phyloP scores from a whole-genome alignment of 805 yeast species.

The Cyberlindnera mycetangii region DNA sequence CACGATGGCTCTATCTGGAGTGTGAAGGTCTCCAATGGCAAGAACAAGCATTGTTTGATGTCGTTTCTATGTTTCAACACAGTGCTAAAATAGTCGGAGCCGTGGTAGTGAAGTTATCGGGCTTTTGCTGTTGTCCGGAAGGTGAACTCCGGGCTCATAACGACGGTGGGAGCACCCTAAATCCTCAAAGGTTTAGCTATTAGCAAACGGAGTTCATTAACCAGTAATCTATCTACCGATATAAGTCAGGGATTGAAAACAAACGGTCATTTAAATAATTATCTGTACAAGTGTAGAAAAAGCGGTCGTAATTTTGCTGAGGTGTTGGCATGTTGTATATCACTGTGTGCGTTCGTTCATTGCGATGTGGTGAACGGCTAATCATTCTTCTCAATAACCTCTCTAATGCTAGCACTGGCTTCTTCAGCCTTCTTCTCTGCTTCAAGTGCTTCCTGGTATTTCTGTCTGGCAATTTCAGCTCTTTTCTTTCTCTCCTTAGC shows the following conservation, averaged over 20 bases:
- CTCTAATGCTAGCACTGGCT: not conserved
- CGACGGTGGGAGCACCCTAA: not conserved
- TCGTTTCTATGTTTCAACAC: no score
- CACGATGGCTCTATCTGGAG: constrained; percentile 81
- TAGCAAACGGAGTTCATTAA: no score
- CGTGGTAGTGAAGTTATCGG: no score
- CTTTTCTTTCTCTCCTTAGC: constrained; percentile 64
- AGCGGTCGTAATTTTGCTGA: not conserved
- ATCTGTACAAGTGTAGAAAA: not conserved
- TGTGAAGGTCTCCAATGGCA: constrained; percentile 86
- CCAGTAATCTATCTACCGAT: no score
- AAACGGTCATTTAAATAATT: no score
- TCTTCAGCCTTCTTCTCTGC: constrained; percentile 27
- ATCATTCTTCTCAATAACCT: not conserved
- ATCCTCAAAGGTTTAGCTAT: no score
- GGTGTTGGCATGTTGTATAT: no score
- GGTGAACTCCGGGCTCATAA: not conserved
- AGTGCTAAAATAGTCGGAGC: no score
- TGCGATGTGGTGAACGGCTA: not conserved
- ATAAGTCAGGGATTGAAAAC: no score
- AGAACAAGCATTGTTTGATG: constrained; percentile 53
- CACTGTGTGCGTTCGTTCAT: no score
- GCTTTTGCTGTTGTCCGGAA: no score
- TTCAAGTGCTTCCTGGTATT: constrained; percentile 39
- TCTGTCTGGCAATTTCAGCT: constrained; percentile 56